These are phyloP conservation scores for Melanomma pulvis-pyrius DNA, from an alignment of 495 filamentous ascomycete species.

Conservation along the genomic window DNA sequence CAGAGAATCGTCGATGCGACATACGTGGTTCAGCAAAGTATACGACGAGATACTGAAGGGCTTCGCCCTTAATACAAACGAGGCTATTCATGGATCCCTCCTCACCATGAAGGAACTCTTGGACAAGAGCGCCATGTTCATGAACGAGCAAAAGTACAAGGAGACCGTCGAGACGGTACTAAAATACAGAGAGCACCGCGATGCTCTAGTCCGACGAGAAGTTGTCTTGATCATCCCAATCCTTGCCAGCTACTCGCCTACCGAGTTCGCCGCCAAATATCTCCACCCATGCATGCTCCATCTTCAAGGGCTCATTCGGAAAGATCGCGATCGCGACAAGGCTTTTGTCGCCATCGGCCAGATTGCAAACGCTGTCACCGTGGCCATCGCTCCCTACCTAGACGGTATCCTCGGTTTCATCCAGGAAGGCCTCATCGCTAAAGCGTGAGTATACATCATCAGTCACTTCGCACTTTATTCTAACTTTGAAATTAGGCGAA, in stretches of 20 bases:
- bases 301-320: constrained; percentile 91
- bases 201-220: constrained; percentile 80
- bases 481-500: constrained; percentile 40
- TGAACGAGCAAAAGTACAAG: constrained; percentile 72
- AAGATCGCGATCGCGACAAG: constrained; percentile 83
- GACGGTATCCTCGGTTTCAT: constrained; percentile 92
- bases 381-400: constrained; percentile 89
- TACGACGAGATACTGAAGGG: constrained; percentile 79
- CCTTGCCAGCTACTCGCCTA: constrained; percentile 87
- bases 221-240: constrained; percentile 88
- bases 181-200: constrained; percentile 86
- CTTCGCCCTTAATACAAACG: constrained; percentile 75
- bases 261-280: constrained; percentile 78
- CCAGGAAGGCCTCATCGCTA: constrained; percentile 82
- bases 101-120: constrained; percentile 89
- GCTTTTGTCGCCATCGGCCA: constrained; percentile 95
- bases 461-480: background rate
- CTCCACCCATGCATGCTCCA: constrained; percentile 97
- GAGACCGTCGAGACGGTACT: constrained; percentile 90
- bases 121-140: constrained; percentile 95
- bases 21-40: constrained; percentile 84
- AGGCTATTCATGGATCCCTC: constrained; percentile 88
- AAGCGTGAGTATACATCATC: constrained; percentile 49
- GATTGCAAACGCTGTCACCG: constrained; percentile 93
- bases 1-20: constrained; percentile 80